phyloP scores from a whole-genome alignment of 495 filamentous ascomycete species.

The Trichocladium uniseriatum region DNA sequence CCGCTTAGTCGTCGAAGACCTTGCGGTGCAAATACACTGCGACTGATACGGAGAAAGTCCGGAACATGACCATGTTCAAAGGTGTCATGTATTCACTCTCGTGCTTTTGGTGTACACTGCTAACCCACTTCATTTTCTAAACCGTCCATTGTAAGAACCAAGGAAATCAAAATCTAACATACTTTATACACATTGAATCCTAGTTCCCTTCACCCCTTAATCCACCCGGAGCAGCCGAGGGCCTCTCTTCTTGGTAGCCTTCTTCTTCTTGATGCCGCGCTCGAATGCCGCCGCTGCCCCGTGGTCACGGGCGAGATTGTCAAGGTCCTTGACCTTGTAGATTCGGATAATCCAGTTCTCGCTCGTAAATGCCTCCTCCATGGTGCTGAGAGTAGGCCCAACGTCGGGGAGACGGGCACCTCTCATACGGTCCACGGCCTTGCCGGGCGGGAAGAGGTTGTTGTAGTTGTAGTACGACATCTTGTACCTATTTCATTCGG shows the following conservation, averaged over 20 bases:
- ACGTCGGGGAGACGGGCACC: constrained; percentile 70
- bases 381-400: constrained; percentile 73
- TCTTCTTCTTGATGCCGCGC: constrained; percentile 90
- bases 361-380: constrained; percentile 96
- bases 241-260: constrained; percentile 66
- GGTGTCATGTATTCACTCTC: not conserved
- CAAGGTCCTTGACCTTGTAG: constrained; percentile 98
- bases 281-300: constrained; percentile 78
- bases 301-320: constrained; percentile 91
- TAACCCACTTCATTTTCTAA: constrained; percentile 13
- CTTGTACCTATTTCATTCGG: constrained; percentile 70
- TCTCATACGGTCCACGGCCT: constrained; percentile 87
- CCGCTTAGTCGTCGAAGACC: no score
- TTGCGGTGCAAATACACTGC: no score
- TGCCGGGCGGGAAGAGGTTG: constrained; percentile 80
- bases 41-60: no score
- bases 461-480: constrained; percentile 99
- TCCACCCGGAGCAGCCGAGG: constrained; percentile 76
- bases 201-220: constrained; percentile 31
- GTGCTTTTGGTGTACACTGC: constrained; percentile 21
- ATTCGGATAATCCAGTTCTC: constrained; percentile 99
- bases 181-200: constrained; percentile 8
- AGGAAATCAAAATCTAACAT: constrained; percentile 12
- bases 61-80: no score
- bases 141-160: constrained; percentile 6